These are phyloP conservation scores for Cercis canadensis DNA, from an alignment of 306 rosid species.

Conservation along the genomic window DNA sequence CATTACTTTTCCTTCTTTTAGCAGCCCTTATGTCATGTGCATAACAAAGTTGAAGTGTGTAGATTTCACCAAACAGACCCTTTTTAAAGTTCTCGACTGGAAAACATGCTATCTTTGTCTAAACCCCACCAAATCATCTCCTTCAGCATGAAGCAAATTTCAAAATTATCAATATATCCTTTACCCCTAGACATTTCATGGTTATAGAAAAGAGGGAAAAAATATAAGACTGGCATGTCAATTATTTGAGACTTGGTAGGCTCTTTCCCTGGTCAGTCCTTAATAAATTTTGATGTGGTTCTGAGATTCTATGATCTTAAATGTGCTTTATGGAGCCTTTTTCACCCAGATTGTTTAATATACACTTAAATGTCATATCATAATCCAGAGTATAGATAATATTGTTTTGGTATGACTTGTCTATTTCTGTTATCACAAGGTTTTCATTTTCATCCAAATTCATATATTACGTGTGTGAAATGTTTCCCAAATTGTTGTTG, in stretches of 20 bases:
- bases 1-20: constrained; percentile 4
- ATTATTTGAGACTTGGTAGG: constrained; percentile 3
- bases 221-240: constrained; percentile 10
- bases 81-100: background rate
- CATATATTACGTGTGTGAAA: constrained; percentile 14
- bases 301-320: constrained; percentile 6
- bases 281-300: background rate
- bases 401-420: background rate
- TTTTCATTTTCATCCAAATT: constrained; percentile 8
- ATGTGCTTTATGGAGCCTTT: background rate
- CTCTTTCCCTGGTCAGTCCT: background rate
- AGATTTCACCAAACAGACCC: constrained; percentile 3
- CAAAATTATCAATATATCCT: background rate
- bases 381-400: background rate
- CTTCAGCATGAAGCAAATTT: background rate
- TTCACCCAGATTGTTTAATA: background rate
- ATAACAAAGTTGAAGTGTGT: constrained; percentile 7
- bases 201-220: background rate
- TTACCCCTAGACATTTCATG: background rate
- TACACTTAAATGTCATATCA: background rate
- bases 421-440: constrained; percentile 8
- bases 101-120: background rate
- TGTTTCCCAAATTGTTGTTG: constrained; percentile 21
- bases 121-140: background rate
- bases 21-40: background rate